Evolutionary conservation across 164 flowering plant species (phyloP).

Genomic region (Houttuynia cordata): DNA sequence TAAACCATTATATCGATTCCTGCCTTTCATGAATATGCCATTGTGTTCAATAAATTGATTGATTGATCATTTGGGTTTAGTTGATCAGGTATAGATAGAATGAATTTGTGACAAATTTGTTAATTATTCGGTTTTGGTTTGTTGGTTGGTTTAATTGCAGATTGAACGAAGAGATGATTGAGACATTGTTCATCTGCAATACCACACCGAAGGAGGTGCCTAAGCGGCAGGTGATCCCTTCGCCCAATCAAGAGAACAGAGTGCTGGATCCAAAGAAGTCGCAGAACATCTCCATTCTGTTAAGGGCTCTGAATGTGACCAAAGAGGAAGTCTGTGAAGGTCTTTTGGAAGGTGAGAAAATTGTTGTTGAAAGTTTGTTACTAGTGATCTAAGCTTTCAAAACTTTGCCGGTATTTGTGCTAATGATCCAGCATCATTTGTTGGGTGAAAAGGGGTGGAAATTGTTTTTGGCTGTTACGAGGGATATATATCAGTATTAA

Average conservation of each 20-base stretch:
- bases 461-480: too few relatives aligned
- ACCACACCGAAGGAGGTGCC: conserved; percentile 27
- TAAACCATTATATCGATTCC: too few relatives aligned
- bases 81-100: background rate
- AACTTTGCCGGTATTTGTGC: too few relatives aligned
- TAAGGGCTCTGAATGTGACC: conserved; percentile 84
- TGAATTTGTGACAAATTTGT: too few relatives aligned
- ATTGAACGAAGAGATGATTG: conserved; percentile 91
- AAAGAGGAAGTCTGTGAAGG: conserved; percentile 88
- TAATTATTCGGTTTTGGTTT: too few relatives aligned
- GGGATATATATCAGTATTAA: too few relatives aligned
- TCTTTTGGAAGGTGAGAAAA: conserved; percentile 62
- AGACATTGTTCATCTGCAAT: conserved; percentile 50
- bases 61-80: background rate
- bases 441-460: too few relatives aligned
- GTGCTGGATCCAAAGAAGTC: conserved; percentile 90
- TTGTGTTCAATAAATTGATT: background rate
- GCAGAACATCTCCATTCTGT: conserved; percentile 72
- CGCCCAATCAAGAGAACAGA: conserved; percentile 51
- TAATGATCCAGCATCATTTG: too few relatives aligned
- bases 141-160: conserved; percentile 31
- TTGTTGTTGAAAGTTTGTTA: too few relatives aligned
- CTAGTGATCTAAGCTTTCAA: too few relatives aligned
- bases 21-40: background rate
- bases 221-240: conserved; percentile 26